Evolutionary conservation across 441 rosid species (phyloP), one percentile per base, ranked within the genome.

Genomic region (Bocquillonia castaneifolia): DNA sequence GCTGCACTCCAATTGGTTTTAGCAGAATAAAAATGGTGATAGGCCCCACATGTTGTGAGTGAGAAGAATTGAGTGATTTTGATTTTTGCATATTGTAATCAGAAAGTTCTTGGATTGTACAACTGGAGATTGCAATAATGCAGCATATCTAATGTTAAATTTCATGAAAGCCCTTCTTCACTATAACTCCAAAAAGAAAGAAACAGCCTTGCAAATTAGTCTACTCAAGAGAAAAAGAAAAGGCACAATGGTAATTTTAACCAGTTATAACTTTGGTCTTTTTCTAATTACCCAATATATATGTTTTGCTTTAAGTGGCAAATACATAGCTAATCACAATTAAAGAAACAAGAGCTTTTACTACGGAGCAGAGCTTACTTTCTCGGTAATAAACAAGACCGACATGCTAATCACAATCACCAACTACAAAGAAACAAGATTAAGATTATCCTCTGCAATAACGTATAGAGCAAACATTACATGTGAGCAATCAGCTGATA

Each of bases 1-100:
- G 82, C 82, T 81, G 81, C 76, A 68, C 20, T 68, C 79, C 61
- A 56, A 31, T 65, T 59, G 79, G 75, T n/a, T 42, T 63, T 23
- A 63, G 71, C 51, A 52, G 69, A 76, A 68, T 42, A 32, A 65
- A 67, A 39, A 37, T 22, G 51, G 62, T 17, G 52, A 66, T 53
- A 72, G 80, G 84, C 63, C 26, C 82, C 65, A 62, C 12, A 8
- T 57, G 71, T 45, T 45, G 32, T 32, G 25, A 42, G 64, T 31
- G 15, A 47, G 69, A 68, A 68, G 65, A 57, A 40, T 76, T 57
- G 1, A 22, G 10, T 36, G 72, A 57, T 45, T 57, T 63, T 65
- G 73, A 70, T 77, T 64, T 59, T 63, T 26, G 44, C 66, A 54
- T 54, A 0, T 36, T 72, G 62, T 48, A 64, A 75, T 72, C 59